Percentiles rank a stretch among this genome's conserved stretches.
These are phyloP conservation scores for Eucalyptus pauciflora DNA, from an alignment of 345 rosid species.

Conservation along the genomic window DNA sequence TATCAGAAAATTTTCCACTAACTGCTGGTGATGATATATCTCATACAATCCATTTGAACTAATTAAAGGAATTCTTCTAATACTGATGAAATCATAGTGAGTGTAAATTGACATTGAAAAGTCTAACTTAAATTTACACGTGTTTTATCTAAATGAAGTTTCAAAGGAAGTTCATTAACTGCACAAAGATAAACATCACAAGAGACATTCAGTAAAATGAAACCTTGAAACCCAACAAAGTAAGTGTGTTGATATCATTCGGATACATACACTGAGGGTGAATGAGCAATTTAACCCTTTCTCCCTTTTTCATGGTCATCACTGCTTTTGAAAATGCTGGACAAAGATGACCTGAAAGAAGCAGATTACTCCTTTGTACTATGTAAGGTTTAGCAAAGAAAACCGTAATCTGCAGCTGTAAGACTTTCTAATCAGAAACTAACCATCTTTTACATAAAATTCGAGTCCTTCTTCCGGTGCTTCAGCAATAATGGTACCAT, in stretches of 20 bases:
- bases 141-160: background rate
- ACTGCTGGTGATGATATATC: background rate
- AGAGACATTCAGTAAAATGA: background rate
- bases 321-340: conserved; percentile 34
- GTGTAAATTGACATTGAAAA: background rate
- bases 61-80: background rate
- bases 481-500: conserved; percentile 31
- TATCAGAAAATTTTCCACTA: background rate
- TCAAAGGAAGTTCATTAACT: background rate
- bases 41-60: background rate
- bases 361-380: background rate
- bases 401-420: background rate
- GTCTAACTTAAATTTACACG: background rate
- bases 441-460: conserved; percentile 55
- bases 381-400: background rate
- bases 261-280: conserved; percentile 37
- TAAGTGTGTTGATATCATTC: background rate
- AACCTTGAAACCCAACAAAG: background rate
- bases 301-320: conserved; percentile 43
- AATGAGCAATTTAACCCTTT: conserved; percentile 36
- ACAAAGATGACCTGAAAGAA: conserved; percentile 38
- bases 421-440: background rate
- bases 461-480: conserved; percentile 43
- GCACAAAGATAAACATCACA: background rate
- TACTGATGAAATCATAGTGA: background rate